Evolutionary conservation across 768 basidiomycete genomes (phyloP), one percentile per base, ranked within the genome.

Genomic region (Amyloporia xantha): DNA sequence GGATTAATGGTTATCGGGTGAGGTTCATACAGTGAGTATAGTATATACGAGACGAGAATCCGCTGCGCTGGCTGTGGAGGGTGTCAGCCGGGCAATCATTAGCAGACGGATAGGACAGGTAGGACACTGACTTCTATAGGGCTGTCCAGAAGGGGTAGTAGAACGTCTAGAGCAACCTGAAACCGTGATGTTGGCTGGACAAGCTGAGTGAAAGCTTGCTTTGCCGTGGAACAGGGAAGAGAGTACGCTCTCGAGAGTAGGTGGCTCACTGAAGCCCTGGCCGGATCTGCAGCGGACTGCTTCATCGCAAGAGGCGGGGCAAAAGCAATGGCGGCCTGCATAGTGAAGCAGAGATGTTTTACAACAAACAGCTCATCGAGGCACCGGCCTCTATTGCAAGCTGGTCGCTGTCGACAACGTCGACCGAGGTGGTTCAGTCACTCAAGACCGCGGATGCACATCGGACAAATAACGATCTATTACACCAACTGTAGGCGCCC

Each of bases 1-100:
- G 88, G 87, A 63, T 90, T 90, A 59, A 89, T 78, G 37, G 78
- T 69, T 51, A 88, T 84, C 53, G 86, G 85, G 64, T 89, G 79
- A 43, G 86, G 84, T 54, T 82, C 78, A 69, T 90, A 90, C 54
- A 90, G 72, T 38, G 84, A 81, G 67, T 85, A 86, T 52, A 90
- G 72, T 61, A 90, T 81, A 66, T 85, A 90, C 17, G 85, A 79
- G 51, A 82, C 86, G 54, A 89, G 74, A 58, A 90, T 87, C 49
- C 86, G 78, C 55, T 82, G 79, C 40, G 82, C 73, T 58, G 83
- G 76, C 86, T 87, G 38, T 26, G 25, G 21, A 30, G 25, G n/a
- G 25, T 5, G 19, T 13, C 21, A 21, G 9, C 24, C 36, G 33
- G 17, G 10, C 25, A 24, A 28, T 20, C 19, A 43, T 17, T 20